A percentile compares a stretch with the other conserved stretches of the same genome.
These are phyloP conservation scores for Sugiyamaella japonica DNA, from an alignment of 1,139 yeast genomes.

Conservation along the genomic window DNA sequence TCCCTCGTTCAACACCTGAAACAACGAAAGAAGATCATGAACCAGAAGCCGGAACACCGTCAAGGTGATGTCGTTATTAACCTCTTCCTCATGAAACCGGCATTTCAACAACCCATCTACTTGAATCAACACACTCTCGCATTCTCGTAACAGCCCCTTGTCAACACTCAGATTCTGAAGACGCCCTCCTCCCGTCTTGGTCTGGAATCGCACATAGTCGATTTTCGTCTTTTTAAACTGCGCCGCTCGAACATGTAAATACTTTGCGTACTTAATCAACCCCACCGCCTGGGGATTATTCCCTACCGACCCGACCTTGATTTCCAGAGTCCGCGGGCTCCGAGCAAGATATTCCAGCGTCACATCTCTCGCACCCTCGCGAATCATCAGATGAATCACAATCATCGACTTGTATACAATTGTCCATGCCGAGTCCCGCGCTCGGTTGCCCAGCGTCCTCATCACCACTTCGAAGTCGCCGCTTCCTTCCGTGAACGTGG, in stretches of 20 bases:
- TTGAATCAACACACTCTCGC: slow-evolving; percentile 81
- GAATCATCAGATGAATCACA: slow-evolving; percentile 84
- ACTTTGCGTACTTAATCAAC: slow-evolving; percentile 67
- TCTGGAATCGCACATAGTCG: slow-evolving; percentile 71
- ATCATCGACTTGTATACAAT: slow-evolving; percentile 77
- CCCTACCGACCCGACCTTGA: slow-evolving; percentile 39
- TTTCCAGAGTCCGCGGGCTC: slow-evolving; percentile 61
- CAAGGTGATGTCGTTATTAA: slow-evolving; percentile 75
- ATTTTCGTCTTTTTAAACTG: slow-evolving; percentile 64
- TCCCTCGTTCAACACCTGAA: slow-evolving; percentile 91
- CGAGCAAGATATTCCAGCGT: slow-evolving; percentile 64
- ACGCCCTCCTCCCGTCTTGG: slow-evolving; percentile 51
- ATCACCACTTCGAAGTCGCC: slow-evolving; percentile 70
- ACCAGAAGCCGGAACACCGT: slow-evolving; percentile 86
- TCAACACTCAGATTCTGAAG: slow-evolving; percentile 65
- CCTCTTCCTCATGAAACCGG: slow-evolving; percentile 67
- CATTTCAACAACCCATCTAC: slow-evolving; percentile 75
- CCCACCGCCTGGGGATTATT: slow-evolving; percentile 58
- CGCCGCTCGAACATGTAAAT: slow-evolving; percentile 64
- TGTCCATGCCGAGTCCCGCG: slow-evolving; percentile 85
- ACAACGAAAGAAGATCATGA: slow-evolving; percentile 77
- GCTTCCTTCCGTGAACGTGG: slow-evolving; percentile 55
- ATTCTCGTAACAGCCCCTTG: slow-evolving; percentile 80
- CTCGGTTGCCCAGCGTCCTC: slow-evolving; percentile 57
- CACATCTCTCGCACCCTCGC: slow-evolving; percentile 81